These are phyloP conservation scores for Coemansia sp. DNA, from an alignment of 192 early-diverging fungal species.

Conservation along the genomic window DNA sequence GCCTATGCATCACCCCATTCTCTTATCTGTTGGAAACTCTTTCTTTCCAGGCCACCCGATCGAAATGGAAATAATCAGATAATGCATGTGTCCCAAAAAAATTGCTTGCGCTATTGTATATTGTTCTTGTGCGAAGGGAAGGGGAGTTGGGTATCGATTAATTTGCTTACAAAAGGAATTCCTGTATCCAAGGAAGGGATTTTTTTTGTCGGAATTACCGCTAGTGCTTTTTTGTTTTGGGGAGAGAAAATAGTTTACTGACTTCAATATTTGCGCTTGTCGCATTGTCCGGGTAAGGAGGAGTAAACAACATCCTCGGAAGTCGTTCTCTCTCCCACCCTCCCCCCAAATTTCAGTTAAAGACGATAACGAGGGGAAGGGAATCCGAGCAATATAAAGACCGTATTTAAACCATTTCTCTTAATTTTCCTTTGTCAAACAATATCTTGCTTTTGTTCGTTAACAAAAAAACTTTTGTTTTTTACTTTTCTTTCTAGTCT, in stretches of 20 bases:
- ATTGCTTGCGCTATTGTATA: neutral
- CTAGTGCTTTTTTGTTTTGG: neutral
- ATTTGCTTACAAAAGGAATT: neutral
- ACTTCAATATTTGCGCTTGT: neutral
- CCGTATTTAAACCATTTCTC: too few species aligned
- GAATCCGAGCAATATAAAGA: too few species aligned
- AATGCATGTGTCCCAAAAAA: neutral
- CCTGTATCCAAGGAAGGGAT: neutral
- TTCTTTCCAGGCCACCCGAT: neutral
- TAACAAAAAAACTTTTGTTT: too few species aligned
- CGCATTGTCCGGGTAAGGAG: neutral
- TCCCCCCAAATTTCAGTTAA: too few species aligned
- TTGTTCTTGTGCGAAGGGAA: too few species aligned
- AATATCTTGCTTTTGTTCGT: too few species aligned
- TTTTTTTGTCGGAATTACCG: neutral
- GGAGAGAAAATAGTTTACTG: neutral
- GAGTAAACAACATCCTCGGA: neutral
- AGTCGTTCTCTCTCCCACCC: neutral
- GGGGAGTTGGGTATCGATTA: neutral
- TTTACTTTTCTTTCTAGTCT: too few species aligned
- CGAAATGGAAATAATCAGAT: neutral
- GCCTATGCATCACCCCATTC: neutral
- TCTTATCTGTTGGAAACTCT: constrained; percentile 5
- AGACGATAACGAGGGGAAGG: neutral
- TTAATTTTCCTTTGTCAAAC: too few species aligned